Percentiles rank a stretch among this genome's conserved stretches.
These are phyloP conservation scores for Mrakiaceae sp. DNA, from an alignment of 1,284 basidiomycete genomes.

Conservation along the genomic window DNA sequence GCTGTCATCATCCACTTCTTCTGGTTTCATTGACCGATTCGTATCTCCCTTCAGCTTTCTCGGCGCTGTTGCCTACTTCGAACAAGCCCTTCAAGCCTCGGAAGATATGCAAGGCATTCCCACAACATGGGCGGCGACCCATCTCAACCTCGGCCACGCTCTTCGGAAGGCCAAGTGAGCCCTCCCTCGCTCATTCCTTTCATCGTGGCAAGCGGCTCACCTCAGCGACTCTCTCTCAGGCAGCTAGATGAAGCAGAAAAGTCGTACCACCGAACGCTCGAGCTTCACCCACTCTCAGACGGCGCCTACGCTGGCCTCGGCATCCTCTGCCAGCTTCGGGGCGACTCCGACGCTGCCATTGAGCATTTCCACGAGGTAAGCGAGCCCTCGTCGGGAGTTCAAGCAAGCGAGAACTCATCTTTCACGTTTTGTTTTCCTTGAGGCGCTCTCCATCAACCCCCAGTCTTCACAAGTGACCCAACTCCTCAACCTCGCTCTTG, in stretches of 20 bases:
- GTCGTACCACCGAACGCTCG: conserved; percentile 62
- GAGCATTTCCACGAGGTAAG: conserved; percentile 75
- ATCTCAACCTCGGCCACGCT: conserved; percentile 81
- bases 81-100: conserved; percentile 58
- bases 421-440: neutral
- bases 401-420: neutral
- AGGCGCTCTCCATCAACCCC: conserved; percentile 73
- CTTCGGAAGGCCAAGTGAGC: conserved; percentile 63
- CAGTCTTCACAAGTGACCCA: conserved; percentile 77
- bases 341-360: conserved; percentile 64
- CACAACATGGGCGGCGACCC: conserved; percentile 71
- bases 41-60: neutral
- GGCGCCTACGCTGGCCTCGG: conserved; percentile 72
- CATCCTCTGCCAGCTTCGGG: conserved; percentile 64
- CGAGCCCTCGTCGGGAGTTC: too few relatives aligned
- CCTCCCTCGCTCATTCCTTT: neutral
- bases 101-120: conserved; percentile 73
- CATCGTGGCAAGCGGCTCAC: neutral
- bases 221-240: conserved; percentile 34
- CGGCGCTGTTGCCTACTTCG: conserved; percentile 57
- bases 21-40: neutral
- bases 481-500: conserved; percentile 70
- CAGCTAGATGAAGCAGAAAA: conserved; percentile 55
- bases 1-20: neutral
- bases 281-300: conserved; percentile 65